Evolutionary conservation across 495 filamentous ascomycete genomes (phyloP), one percentile per base, ranked within the genome.

Genomic region (Aspergillus biplanus): DNA sequence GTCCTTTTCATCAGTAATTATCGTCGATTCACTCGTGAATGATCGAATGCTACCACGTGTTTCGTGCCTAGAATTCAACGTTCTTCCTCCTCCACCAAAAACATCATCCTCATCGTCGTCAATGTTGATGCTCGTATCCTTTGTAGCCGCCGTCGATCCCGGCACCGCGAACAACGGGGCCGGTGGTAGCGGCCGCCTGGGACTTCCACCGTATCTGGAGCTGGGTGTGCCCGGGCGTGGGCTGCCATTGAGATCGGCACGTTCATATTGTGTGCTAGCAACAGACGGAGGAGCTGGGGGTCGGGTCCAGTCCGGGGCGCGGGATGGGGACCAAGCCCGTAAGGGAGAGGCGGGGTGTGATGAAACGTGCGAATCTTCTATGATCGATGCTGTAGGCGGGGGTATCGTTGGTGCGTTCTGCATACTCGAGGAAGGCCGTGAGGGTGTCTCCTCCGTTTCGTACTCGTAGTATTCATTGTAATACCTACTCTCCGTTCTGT

Each of bases 141-240:
- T 58, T 3, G 46, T 64, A 3, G 62, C 67, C 2, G 65, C 52
- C 2, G 67, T 67, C 7, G 77, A 63, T 33, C 71, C 68, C 31
- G 83, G 72, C 18, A 73, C 78, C 5, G 87, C 82, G 67, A 96
- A 97, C n/a, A 94, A 77, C 6, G 94, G 95, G 33, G 93, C 92
- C 3, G 92, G 91, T 13, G 93, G 95, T n/a, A 97, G 76, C n/a
- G 93, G 93, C 62, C 91, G 82, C 52, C 91, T 84, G 7, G 92
- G 90, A 65, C 91, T 93, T 9, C 92, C 90, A 39, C 92, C 90
- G 69, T 97, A 97, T 67, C 86, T 83, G 42, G 91, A 92, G 5
- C 92, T 90, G 8, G 95, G 91, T 3, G 94, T 97, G 3, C 95
- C 95, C 12, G 95, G 95, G 63, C 95, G 79, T 8, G 95, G 93